Evolutionary conservation across 179 eudicot genomes (phyloP), one percentile per base, ranked within the genome.

Genomic region (Beta corolliflora): DNA sequence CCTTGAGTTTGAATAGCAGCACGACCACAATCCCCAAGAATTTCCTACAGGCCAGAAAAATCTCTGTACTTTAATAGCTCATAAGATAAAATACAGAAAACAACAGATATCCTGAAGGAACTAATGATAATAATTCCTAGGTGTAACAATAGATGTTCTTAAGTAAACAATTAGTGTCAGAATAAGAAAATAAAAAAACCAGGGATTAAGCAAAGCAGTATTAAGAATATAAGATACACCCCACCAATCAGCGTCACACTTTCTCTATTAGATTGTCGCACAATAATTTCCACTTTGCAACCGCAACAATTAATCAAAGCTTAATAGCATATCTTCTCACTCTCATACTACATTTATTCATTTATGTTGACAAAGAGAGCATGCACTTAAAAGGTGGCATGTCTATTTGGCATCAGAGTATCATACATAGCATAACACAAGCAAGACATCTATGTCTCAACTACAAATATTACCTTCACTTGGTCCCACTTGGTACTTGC

Each of bases 1-100:
- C 97, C 99, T 81, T 96, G 98, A 54, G 99, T 92, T 86, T 96
- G 98, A 12, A 96, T 96, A 77, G 99, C 99, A 80, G 97, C 98
- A 77, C 91, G 93, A 31, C 99, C 99, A 84, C 94, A 89, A 80
- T 96, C 97, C 41, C 99, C 99, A 56, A 96, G 97, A 77, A 96
- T 91, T 80, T 94, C 97, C 99, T 96, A 82, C 70, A 87, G 61
- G 76, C 61, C 45, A 66, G 67, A 79, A 21, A 73, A 76, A 81
- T 15, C 25, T 76, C 31, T 12, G 3, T 71, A 25, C 46, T 65
- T 64, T 65, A 25, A 80, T 50, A 72, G 23, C 64, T 45, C 41
- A 76, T 9, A 63, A n/a, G 36, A 56, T 48, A 9, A 1, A 71
- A 61, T 36, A 14, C 4, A 31, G 15, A 48, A 59, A 56, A 31